These are phyloP conservation scores for Penicillium canescens DNA, from an alignment of 495 filamentous ascomycete genomes.

Conservation along the genomic window DNA sequence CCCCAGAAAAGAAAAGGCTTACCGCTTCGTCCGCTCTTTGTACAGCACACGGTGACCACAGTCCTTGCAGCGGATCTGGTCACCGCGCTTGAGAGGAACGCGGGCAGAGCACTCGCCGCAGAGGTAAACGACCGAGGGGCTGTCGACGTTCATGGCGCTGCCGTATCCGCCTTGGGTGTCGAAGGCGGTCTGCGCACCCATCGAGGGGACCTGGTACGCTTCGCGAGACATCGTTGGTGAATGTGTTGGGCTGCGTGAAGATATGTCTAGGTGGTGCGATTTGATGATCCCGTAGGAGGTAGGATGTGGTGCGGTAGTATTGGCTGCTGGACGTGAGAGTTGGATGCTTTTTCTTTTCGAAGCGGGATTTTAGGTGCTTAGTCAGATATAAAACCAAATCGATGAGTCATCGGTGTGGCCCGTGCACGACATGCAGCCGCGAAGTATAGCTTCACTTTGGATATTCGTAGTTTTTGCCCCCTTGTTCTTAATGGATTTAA, in stretches of 20 bases:
- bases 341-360: slow-evolving; percentile 9
- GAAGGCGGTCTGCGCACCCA: slow-evolving; percentile 39
- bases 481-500: too few species aligned
- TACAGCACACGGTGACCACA: slow-evolving; percentile 96
- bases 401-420: background rate
- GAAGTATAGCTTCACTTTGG: background rate
- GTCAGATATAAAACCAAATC: background rate
- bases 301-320: background rate
- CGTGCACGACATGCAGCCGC: background rate
- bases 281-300: background rate
- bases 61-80: slow-evolving; percentile 91
- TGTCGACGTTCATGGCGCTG: slow-evolving; percentile 30
- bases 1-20: slow-evolving; percentile 29
- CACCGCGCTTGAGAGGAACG: slow-evolving; percentile 77
- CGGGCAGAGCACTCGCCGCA: slow-evolving; percentile 91
- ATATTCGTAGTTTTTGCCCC: too few species aligned
- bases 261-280: background rate
- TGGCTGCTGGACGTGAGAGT: background rate
- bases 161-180: slow-evolving; percentile 30
- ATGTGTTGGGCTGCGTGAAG: background rate
- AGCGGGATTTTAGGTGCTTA: slow-evolving; percentile 7
- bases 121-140: slow-evolving; percentile 70
- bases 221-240: slow-evolving; percentile 45
- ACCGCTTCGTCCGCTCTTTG: slow-evolving; percentile 98
- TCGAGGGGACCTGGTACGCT: slow-evolving; percentile 50